A percentile compares a stretch with the other conserved stretches of the same genome.
These are phyloP conservation scores for Yamadazyma philogaea DNA, from an alignment of 805 yeast species.

Conservation along the genomic window DNA sequence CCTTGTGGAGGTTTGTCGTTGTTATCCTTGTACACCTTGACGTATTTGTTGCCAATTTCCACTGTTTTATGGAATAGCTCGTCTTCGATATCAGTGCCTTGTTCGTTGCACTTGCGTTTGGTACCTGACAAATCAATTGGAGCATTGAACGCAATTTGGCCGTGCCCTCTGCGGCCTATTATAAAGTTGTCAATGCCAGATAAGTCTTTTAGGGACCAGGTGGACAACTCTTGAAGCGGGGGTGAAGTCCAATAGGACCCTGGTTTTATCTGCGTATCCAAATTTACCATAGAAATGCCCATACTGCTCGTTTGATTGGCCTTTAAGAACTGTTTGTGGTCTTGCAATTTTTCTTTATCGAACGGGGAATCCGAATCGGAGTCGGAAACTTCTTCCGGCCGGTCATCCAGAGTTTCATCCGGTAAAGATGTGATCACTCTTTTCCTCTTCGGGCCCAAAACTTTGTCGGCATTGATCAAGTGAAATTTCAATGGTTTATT, in stretches of 20 bases:
- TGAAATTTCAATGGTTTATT: constrained; percentile 41
- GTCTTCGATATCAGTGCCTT: constrained; percentile 35
- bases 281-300: background rate
- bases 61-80: constrained; percentile 37
- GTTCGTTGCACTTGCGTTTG: constrained; percentile 35
- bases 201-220: constrained; percentile 46
- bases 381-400: constrained; percentile 9
- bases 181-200: constrained; percentile 59
- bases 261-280: background rate
- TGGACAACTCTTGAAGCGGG: constrained; percentile 46
- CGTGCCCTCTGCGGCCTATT: constrained; percentile 64
- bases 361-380: background rate
- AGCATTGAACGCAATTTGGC: constrained; percentile 60
- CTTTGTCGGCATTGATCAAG: constrained; percentile 40
- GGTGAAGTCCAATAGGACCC: constrained; percentile 75
- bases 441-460: constrained; percentile 33
- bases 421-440: constrained; percentile 21
- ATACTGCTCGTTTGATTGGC: background rate
- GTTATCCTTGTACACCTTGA: constrained; percentile 63
- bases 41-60: constrained; percentile 45
- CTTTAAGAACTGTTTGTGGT: background rate
- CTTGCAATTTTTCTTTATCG: background rate
- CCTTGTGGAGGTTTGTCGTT: constrained; percentile 58
- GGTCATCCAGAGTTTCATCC: constrained; percentile 12
- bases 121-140: constrained; percentile 69